phyloP scores from a whole-genome alignment of 441 rosid species.

The Populus hybrid region DNA sequence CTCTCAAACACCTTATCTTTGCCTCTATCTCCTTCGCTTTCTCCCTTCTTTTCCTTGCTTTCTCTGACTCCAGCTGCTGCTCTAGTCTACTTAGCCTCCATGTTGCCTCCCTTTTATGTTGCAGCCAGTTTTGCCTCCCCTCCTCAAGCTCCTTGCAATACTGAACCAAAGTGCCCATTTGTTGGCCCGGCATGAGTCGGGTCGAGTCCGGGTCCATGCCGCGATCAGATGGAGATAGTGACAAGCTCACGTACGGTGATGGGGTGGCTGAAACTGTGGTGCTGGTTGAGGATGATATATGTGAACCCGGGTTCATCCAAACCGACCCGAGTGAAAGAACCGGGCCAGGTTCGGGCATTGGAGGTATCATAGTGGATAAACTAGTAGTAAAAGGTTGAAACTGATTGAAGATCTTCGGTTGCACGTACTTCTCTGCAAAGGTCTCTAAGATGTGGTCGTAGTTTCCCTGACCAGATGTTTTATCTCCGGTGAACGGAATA shows the following conservation, averaged over 20 bases:
- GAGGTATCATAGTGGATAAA: neutral
- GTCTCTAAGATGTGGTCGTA: conserved; percentile 76
- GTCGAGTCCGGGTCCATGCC: neutral
- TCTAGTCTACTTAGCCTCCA: conserved; percentile 82
- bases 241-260: neutral
- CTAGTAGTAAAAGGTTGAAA: neutral
- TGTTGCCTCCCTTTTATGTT: conserved; percentile 33
- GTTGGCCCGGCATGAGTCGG: neutral
- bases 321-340: conserved; percentile 37
- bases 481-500: conserved; percentile 29
- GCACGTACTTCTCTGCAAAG: conserved; percentile 80
- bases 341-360: conserved; percentile 32
- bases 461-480: conserved; percentile 57
- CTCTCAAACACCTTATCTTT: conserved; percentile 61
- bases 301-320: conserved; percentile 23
- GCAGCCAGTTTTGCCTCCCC: conserved; percentile 68
- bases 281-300: conserved; percentile 48
- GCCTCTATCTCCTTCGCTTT: conserved; percentile 71
- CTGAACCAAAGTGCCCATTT: conserved; percentile 51
- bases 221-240: neutral
- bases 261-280: conserved; percentile 44
- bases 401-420: conserved; percentile 15
- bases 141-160: conserved; percentile 80
- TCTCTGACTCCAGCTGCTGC: conserved; percentile 78
- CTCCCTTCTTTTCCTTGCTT: conserved; percentile 56